phyloP scores from a whole-genome alignment of 768 basidiomycete species.

The Epithele typhae region DNA sequence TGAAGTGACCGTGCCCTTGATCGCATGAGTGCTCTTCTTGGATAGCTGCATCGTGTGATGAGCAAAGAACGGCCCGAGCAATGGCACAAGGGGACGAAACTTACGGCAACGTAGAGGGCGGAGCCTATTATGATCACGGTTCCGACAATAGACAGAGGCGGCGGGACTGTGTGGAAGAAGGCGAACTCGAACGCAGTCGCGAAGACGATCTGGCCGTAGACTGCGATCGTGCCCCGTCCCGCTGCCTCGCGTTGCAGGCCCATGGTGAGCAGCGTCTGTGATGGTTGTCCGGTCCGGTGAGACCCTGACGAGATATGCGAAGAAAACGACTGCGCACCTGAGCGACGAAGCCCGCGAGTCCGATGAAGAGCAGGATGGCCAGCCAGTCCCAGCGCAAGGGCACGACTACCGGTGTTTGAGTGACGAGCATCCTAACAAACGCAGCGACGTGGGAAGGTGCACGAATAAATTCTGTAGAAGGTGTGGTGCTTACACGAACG shows the following conservation, averaged over 20 bases:
- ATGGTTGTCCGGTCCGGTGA: too few relatives aligned
- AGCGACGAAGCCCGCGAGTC: conserved; percentile 47
- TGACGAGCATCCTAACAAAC: conserved; percentile 43
- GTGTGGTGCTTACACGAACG: conserved; percentile 23
- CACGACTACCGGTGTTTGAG: conserved; percentile 38
- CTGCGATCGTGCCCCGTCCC: conserved; percentile 54
- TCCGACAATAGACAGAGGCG: conserved; percentile 56
- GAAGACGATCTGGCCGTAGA: conserved; percentile 68
- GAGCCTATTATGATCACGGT: conserved; percentile 58
- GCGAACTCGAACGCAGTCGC: conserved; percentile 59
- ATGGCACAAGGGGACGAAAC: too few relatives aligned
- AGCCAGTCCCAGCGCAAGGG: conserved; percentile 45
- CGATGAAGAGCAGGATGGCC: conserved; percentile 43
- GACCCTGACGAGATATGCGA: neutral
- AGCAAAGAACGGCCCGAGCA: too few relatives aligned
- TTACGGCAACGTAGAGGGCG: conserved; percentile 63
- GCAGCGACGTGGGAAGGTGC: conserved; percentile 13
- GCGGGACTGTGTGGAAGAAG: conserved; percentile 58
- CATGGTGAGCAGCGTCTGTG: conserved; percentile 50
- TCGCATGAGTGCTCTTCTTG: too few relatives aligned
- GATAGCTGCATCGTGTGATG: too few relatives aligned
- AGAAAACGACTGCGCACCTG: conserved; percentile 24
- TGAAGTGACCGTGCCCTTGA: too few relatives aligned
- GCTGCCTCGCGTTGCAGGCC: conserved; percentile 66
- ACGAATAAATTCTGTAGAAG: neutral